Evolutionary conservation across 2,329 filamentous ascomycete species (phyloP), one percentile per base, ranked within the genome.

Genomic region (Pseudopithomyces chartarum): DNA sequence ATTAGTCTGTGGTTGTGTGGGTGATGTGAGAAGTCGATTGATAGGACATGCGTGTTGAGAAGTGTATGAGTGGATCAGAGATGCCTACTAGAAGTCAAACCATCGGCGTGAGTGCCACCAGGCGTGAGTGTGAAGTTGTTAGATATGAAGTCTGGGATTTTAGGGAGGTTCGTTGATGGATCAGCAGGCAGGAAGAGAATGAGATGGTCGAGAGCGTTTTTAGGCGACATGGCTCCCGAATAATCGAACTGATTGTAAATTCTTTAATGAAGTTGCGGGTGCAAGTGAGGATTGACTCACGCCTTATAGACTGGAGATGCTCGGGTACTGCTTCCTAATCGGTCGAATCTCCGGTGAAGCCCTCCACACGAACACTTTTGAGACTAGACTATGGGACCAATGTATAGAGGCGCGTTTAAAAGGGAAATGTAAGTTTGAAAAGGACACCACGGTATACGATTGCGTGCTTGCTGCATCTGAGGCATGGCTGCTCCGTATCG

Each of bases 31-130:
- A 8, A 8, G 26, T 4, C 26, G 4, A 8, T 29, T 8, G 8
- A 5, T 29, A 29, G 26, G 26, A 42, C 10, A 17, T 17, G 17
- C 2, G 39, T 42, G 2, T 22, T 17, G 3, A 20, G 10, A 42
- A 17, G 17, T 12, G 22, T 6, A 20, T 17, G 22, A 42, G 15
- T 45, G 32, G 20, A 8, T 29, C 17, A n/a, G 43, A 46, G 6
- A 3, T 32, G 23, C 47, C 15, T 50, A 50, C 47, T 90, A 81
- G 82, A 1, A 82, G 90, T 61, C 77, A 69, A 78, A 13, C 82
- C 82, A 59, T 87, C 87, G 8, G 85, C 82, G 64, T 90, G 87
- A 15, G 75, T 78, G 34, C 87, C 87, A 52, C 88, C 87, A 2
- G 84, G 79, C 32, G 82, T 81, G 52, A 90, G 74, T 46, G 80